Percentiles rank a stretch among this genome's conserved stretches.
These are phyloP conservation scores for Penicillium hesseltinei DNA, from an alignment of 2,329 filamentous ascomycete species.

Conservation along the genomic window DNA sequence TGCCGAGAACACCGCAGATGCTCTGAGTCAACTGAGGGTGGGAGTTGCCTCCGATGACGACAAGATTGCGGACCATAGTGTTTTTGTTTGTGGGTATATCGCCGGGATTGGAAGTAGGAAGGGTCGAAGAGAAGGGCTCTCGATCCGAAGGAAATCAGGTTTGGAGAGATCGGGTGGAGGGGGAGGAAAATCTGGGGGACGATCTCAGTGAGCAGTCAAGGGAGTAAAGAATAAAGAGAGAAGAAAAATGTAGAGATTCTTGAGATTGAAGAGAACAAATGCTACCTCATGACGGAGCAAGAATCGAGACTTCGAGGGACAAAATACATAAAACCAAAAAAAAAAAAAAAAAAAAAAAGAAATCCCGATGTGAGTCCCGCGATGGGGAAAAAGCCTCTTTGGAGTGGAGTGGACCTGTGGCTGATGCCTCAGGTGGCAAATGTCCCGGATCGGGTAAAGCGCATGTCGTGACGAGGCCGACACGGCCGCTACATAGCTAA, in stretches of 20 bases:
- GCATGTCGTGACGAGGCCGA: conserved; percentile 17
- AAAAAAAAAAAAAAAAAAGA: conserved; percentile 24
- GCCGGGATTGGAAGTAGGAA: conserved; percentile 12
- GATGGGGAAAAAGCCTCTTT: conserved; percentile 38
- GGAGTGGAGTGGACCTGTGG: conserved; percentile 34
- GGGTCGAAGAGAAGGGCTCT: conserved; percentile 18
- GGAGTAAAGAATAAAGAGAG: conserved; percentile 1
- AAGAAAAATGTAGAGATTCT: neutral
- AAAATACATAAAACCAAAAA: conserved; percentile 20
- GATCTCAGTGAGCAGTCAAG: conserved; percentile 22
- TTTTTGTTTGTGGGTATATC: conserved; percentile 12
- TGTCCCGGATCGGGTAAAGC: conserved; percentile 26
- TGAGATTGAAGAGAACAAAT: conserved; percentile 21
- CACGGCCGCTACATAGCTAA: too few species aligned
- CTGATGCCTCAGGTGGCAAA: conserved; percentile 28
- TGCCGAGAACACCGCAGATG: conserved; percentile 83
- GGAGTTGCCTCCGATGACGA: conserved; percentile 88
- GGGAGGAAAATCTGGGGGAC: conserved; percentile 31
- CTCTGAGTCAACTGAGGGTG: conserved; percentile 83
- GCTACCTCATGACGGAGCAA: conserved; percentile 38
- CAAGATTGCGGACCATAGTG: conserved; percentile 88
- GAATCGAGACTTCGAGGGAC: conserved; percentile 22
- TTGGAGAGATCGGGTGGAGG: conserved; percentile 26
- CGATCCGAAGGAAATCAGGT: conserved; percentile 20
- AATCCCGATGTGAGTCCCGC: conserved; percentile 35